phyloP scores from a whole-genome alignment of 2,329 filamentous ascomycete species.

The Colletotrichum sp. region DNA sequence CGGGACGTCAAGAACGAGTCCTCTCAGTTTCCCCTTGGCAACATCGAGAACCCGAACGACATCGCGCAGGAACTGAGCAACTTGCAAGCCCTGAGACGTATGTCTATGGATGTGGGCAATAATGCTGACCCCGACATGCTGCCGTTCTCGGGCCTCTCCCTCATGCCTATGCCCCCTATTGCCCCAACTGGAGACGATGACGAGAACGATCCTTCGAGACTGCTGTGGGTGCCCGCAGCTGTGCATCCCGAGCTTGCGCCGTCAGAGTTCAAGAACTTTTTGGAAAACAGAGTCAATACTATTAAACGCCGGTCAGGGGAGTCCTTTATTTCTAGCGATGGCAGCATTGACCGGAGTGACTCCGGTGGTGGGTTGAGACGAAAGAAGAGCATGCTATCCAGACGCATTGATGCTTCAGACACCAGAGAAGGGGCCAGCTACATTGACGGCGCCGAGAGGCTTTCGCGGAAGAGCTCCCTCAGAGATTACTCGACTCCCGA shows the following conservation, averaged over 20 bases:
- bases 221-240: conserved; percentile 95
- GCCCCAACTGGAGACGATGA: conserved; percentile 77
- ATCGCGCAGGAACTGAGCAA: conserved; percentile 94
- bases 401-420: conserved; percentile 80
- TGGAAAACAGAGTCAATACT: conserved; percentile 90
- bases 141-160: conserved; percentile 68
- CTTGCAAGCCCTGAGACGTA: conserved; percentile 84
- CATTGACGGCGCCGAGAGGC: conserved; percentile 80
- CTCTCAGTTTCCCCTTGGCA: conserved; percentile 83
- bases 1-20: conserved; percentile 66
- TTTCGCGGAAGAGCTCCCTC: conserved; percentile 76
- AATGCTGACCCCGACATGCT: conserved; percentile 76
- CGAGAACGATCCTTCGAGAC: conserved; percentile 84
- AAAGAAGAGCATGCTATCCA: conserved; percentile 95
- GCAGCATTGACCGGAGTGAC: conserved; percentile 54
- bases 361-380: conserved; percentile 70
- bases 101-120: conserved; percentile 93
- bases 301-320: conserved; percentile 86
- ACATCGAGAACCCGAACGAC: conserved; percentile 87
- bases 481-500: conserved; percentile 58
- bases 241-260: conserved; percentile 95
- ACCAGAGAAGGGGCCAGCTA: conserved; percentile 67
- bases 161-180: conserved; percentile 74
- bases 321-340: conserved; percentile 64
- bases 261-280: conserved; percentile 94